Percentiles rank a stretch among this genome's conserved stretches.
These are phyloP conservation scores for Pleodorina starrii DNA, from an alignment of 139 green algal species.

Conservation along the genomic window DNA sequence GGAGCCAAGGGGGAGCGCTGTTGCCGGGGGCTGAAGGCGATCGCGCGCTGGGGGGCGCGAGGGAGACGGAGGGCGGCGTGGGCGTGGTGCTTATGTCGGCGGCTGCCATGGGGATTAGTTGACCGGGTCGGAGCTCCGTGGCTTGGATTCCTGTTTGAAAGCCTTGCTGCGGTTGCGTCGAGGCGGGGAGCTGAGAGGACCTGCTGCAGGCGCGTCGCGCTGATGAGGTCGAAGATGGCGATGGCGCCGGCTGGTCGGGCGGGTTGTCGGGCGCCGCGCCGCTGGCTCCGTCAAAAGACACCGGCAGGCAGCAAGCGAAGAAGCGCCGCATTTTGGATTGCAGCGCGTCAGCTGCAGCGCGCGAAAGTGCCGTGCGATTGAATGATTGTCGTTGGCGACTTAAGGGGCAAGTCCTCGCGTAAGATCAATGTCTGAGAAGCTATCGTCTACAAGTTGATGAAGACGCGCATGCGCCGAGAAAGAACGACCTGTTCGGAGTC, in stretches of 20 bases:
- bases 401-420: too few species aligned
- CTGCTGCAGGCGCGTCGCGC: neutral
- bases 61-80: too few species aligned
- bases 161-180: neutral
- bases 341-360: too few species aligned
- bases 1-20: neutral
- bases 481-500: too few species aligned
- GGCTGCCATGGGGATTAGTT: neutral
- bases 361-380: too few species aligned
- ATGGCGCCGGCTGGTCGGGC: neutral
- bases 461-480: too few species aligned
- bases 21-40: neutral
- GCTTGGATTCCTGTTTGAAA: neutral
- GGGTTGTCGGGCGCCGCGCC: neutral
- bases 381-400: too few species aligned
- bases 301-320: neutral
- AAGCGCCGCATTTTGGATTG: slow-evolving; percentile 30
- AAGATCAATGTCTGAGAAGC: too few species aligned
- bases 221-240: neutral
- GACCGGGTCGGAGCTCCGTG: neutral
- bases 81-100: too few species aligned
- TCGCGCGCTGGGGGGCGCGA: neutral
- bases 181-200: neutral
- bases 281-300: neutral
- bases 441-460: too few species aligned